Base-by-base conservation (phyloP, 306 rosid genomes). In the Ochetophila trinervis region DNA sequence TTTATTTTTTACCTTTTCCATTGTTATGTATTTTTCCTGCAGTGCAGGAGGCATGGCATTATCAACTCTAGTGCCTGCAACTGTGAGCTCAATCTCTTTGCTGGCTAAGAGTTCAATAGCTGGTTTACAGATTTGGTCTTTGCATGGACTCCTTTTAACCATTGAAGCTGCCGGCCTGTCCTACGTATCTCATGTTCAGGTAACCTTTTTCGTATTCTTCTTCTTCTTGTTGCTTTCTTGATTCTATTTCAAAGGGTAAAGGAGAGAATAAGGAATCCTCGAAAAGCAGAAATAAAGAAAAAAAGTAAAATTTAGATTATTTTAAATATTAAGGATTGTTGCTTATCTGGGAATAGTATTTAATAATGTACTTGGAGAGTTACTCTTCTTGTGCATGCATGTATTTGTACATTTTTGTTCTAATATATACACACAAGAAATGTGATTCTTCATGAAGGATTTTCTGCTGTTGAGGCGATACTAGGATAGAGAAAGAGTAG, bases 21-120 rank as follows among this genome's bases (percentile, higher is more conserved):
- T 62, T 79, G 81, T 71, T 74, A 10, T 62, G 8, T 75, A 62
- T 74, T 70, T 72, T 83, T 67, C 69, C 62, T 89, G 85, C 96
- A 92, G 98, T 79, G 98, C 96, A 72, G 98, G 98, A 79, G 98
- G 98, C 71, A 92, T 92, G 88, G 98, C 98, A 62, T 67, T 92
- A 76, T 89, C 98, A 63, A 89, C 95, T 61, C 81, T 92, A 70
- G 98, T 92, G 76, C 95, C 98, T 8, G 86, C 87, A 77, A 92
- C 98, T 53, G 98, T 92, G 80, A 87, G 84, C 85, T 87, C 91
- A 69, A 82, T 92, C 62, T 87, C 96, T 55, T 68, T 80, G 70
- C 78, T 92, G 58, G 91, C 95, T 57, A 90, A 86, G 78, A 89
- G 98, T 87, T 79, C 84, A 45, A 73, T 84, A 66, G 82, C 95